Base-by-base conservation (phyloP, 2,329 filamentous ascomycete species). In the Alternaria viburni region DNA sequence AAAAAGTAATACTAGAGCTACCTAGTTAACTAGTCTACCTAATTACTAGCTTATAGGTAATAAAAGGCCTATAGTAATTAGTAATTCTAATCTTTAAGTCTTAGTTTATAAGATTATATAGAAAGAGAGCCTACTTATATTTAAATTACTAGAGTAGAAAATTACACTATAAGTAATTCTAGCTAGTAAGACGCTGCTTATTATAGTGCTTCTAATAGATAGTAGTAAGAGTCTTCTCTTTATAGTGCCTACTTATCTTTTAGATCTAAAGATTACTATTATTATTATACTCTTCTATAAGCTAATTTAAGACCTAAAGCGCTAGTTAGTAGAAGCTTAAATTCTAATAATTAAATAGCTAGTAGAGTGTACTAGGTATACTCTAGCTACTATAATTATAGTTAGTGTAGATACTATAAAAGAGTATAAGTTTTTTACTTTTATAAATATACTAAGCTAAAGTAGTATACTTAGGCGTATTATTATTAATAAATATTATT, bases 151-250 rank as follows among this genome's bases (percentile, higher is more conserved):
- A 28, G 11, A 28, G 26, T 12, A 28, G 26, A 28, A 28, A 28
- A 28, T 28, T 28, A 28, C 5, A 28, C 26, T 28, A 28, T 28
- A 28, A 28, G 26, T 28, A 28, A 28, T 28, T 28, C 26, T 28
- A 28, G 26, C 26, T 28, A 28, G 26, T 28, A 28, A 28, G 11
- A 28, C 26, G 10, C 26, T 28, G 3, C 26, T 28, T 28, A 28
- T 28, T 28, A 28, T 74, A 11, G 49, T 74, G 13, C 54, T 72
- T n/a, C 69, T 44, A 28, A 73, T 51, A 12, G 59, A 65, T 8
- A 57, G 69, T 21, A 65, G 70, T 9, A 74, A 74, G 64, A 75
- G 69, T 58, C 61, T 75, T 26, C 67, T 75, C 13, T 73, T 74
- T 41, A 74, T 32, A 15, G 47, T 65, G 11, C 68, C 26, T 19